These are phyloP conservation scores for Xylaria sp. DNA, from an alignment of 2,329 filamentous ascomycete genomes.

Conservation along the genomic window DNA sequence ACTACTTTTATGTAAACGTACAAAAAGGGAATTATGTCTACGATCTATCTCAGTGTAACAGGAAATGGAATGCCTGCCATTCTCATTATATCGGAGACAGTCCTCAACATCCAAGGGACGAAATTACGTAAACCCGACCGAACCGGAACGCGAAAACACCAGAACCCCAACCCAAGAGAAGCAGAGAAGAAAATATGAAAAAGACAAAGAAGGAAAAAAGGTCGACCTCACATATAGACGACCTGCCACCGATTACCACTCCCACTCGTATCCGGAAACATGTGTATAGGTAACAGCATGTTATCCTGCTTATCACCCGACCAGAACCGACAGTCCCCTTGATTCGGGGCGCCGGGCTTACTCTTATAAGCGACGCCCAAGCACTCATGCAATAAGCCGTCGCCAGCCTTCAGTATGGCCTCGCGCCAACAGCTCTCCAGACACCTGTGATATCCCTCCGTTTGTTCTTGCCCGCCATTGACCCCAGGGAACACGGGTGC, in stretches of 20 bases:
- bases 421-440: slow-evolving; percentile 42
- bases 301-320: slow-evolving; percentile 28
- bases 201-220: not conserved
- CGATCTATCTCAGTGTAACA: not conserved
- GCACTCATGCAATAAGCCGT: slow-evolving; percentile 36
- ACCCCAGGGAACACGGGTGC: slow-evolving; percentile 16
- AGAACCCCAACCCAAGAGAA: not conserved
- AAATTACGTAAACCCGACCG: not conserved
- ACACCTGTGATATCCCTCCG: slow-evolving; percentile 32
- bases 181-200: not conserved
- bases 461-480: slow-evolving; percentile 4
- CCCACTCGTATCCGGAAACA: slow-evolving; percentile 12
- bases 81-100: not conserved
- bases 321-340: slow-evolving; percentile 36
- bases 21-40: not conserved
- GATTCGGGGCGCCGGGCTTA: not conserved
- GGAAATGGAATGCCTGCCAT: not conserved
- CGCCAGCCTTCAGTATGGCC: slow-evolving; percentile 32
- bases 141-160: not conserved
- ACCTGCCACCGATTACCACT: slow-evolving; percentile 26
- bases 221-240: slow-evolving; percentile 32
- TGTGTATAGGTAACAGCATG: slow-evolving; percentile 40
- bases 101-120: not conserved
- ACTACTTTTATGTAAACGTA: not conserved
- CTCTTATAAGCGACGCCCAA: slow-evolving; percentile 40